A percentile compares a stretch with the other conserved stretches of the same genome.
These are phyloP conservation scores for Mucor irregularis DNA, from an alignment of 371 early-diverging fungal genomes.

Conservation along the genomic window DNA sequence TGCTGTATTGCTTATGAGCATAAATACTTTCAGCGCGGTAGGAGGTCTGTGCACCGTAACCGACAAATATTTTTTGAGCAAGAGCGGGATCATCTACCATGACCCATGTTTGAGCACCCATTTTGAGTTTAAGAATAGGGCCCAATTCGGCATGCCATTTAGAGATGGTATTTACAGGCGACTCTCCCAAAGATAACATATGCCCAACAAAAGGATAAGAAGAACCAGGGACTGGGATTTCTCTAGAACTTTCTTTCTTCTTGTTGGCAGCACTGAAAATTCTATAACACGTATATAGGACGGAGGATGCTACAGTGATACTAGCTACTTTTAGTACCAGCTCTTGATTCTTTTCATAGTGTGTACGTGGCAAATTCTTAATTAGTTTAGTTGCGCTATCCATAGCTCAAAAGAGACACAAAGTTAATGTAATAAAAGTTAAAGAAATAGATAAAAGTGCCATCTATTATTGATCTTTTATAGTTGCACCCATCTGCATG, in stretches of 20 bases:
- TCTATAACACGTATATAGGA: background rate
- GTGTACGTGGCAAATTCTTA: background rate
- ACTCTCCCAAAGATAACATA: conserved; percentile 10
- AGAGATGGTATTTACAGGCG: background rate
- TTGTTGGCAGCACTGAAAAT: background rate
- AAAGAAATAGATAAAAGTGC: too few species aligned
- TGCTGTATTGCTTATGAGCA: background rate
- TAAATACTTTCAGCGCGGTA: conserved; percentile 5
- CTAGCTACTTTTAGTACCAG: too few species aligned
- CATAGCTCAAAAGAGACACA: too few species aligned
- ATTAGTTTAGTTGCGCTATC: background rate
- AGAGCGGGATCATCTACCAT: conserved; percentile 10
- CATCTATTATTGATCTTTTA: too few species aligned
- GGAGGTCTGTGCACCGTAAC: conserved; percentile 8
- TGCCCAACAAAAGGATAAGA: conserved; percentile 17
- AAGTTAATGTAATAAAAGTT: too few species aligned
- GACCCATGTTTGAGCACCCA: conserved; percentile 19
- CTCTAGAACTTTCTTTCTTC: background rate
- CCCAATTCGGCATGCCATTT: conserved; percentile 19
- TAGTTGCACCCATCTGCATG: too few species aligned
- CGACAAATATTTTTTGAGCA: conserved; percentile 19
- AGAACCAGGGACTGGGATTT: conserved; percentile 11
- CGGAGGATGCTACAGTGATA: background rate
- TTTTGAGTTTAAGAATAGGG: conserved; percentile 16
- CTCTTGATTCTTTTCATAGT: background rate